Base-by-base conservation (phyloP, 2,329 filamentous ascomycete genomes). In the Ophioceras dolichostomum region DNA sequence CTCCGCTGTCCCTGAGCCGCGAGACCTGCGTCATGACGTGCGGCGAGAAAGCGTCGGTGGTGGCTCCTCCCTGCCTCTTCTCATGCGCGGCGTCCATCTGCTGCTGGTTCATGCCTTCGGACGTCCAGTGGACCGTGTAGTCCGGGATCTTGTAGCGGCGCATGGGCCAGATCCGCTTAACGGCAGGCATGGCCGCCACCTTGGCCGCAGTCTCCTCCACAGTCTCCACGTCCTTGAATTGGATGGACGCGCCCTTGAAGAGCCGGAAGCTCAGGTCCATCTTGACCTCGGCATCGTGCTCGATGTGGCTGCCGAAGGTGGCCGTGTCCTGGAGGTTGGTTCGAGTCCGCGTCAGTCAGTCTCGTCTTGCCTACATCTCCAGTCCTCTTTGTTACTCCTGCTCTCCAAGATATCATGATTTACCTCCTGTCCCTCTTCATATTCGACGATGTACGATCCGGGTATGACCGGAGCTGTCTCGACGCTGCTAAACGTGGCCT, bases 11-110 rank as follows among this genome's bases (percentile, higher is more conserved):
- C 22, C 59, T 60, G 27, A 75, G 56, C 59, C 66, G 64, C 49
- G 71, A 64, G 14, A 75, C 63, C 52, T 73, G 69, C 2, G 68
- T 72, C 67, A 72, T 71, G 42, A 68, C 47, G 37, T 75, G 70
- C 2, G 69, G 61, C n/a, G 61, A 55, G 41, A 65, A 68, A 1
- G 52, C 59, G 40, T 68, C 62, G 27, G 51, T 52, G 38, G 45
- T 53, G 12, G 41, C 36, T 10, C 16, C 10, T n/a, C n/a, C 16
- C 20, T 37, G 36, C 4, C 36, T 27, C 28, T 20, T 22, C 36
- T 19, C 19, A 20, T 32, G 10, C 22, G 7, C 22, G 3, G 45
- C 40, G 5, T 37, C 41, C 5, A 41, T 43, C 40, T 58, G 52
- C 10, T 18, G 37, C 32, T 45, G 49, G 28, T 49, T 45, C 32